These are phyloP conservation scores for Acer negundo DNA, from an alignment of 345 rosid genomes.

Conservation along the genomic window DNA sequence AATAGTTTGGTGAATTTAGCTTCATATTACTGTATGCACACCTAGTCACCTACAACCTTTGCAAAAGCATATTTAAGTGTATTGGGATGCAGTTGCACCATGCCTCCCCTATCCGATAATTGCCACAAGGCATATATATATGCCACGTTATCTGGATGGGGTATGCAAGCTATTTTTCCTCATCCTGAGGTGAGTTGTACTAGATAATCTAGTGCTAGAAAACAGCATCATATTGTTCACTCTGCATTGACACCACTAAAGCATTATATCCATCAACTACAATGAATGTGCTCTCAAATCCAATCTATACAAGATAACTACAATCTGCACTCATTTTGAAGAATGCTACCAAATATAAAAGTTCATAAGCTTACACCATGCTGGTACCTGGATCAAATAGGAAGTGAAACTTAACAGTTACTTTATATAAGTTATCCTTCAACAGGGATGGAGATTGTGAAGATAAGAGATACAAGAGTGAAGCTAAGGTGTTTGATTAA, in stretches of 20 bases:
- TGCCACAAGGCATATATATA: too few species aligned
- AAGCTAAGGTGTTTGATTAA: too few species aligned
- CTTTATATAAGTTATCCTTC: background rate
- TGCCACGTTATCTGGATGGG: too few species aligned
- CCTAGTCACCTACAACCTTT: too few species aligned
- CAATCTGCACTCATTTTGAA: background rate
- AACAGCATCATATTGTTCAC: background rate
- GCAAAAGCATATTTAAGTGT: too few species aligned
- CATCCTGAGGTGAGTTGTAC: background rate
- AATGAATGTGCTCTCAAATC: background rate
- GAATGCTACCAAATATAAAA: background rate
- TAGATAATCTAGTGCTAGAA: background rate
- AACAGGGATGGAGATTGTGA: background rate
- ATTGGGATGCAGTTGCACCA: too few species aligned
- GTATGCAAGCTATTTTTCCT: background rate
- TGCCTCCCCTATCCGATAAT: too few species aligned
- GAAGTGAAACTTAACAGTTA: too few species aligned
- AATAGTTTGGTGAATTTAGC: background rate
- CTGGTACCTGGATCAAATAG: too few species aligned
- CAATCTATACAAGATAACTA: too few species aligned
- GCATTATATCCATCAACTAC: background rate
- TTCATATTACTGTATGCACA: background rate
- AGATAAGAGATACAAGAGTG: too few species aligned
- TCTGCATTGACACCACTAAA: background rate
- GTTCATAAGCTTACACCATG: background rate